These are phyloP conservation scores for Ogataea chonburiensis DNA, from an alignment of 805 yeast species.

Conservation along the genomic window DNA sequence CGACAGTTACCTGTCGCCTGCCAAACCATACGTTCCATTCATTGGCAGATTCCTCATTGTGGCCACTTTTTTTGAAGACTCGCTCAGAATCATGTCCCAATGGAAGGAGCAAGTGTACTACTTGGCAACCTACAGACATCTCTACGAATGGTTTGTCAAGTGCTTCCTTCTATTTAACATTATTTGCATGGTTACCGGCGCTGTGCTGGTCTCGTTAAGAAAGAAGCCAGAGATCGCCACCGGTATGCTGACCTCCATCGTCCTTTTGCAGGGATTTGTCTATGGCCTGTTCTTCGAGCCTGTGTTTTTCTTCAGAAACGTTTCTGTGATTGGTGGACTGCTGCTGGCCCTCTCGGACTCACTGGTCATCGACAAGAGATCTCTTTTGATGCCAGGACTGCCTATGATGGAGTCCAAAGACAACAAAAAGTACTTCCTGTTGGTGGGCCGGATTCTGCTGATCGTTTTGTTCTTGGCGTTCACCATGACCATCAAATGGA, in stretches of 20 bases:
- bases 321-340: constrained; percentile 90
- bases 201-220: constrained; percentile 67
- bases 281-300: constrained; percentile 85
- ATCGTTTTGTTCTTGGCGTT: constrained; percentile 84
- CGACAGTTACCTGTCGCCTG: constrained; percentile 48
- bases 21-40: constrained; percentile 78
- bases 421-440: constrained; percentile 72
- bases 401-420: constrained; percentile 72
- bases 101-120: constrained; percentile 91
- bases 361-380: constrained; percentile 71
- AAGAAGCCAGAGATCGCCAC: constrained; percentile 71
- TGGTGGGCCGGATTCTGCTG: constrained; percentile 86
- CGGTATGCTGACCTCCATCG: constrained; percentile 63
- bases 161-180: constrained; percentile 65
- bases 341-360: constrained; percentile 85
- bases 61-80: constrained; percentile 90
- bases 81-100: constrained; percentile 77
- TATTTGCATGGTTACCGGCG: constrained; percentile 66
- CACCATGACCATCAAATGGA: constrained; percentile 73
- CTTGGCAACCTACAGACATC: constrained; percentile 73
- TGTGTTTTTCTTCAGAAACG: constrained; percentile 78
- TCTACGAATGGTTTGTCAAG: constrained; percentile 76
- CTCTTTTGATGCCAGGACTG: constrained; percentile 67
- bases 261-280: constrained; percentile 78
- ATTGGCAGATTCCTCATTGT: constrained; percentile 89